These are phyloP conservation scores for Exophiala sp. DNA, from an alignment of 2,329 filamentous ascomycete genomes.

Conservation along the genomic window DNA sequence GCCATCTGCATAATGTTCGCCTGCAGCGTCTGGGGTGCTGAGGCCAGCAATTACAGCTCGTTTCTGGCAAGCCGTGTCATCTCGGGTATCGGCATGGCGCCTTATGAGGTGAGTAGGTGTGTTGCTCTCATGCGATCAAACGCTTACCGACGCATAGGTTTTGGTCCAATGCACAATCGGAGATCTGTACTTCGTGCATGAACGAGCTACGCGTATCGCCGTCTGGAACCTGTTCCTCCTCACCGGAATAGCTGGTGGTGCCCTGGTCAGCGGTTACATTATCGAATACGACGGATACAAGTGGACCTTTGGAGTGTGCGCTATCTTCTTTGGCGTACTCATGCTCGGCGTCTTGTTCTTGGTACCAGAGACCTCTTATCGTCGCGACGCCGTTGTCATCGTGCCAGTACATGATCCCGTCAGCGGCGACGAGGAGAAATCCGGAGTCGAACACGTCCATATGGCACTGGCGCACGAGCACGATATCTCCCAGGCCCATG, in stretches of 20 bases:
- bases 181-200: conserved; percentile 39
- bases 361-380: conserved; percentile 37
- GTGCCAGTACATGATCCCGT: conserved; percentile 22
- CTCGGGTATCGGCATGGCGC: conserved; percentile 41
- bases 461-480: conserved; percentile 21
- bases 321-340: conserved; percentile 33
- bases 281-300: conserved; percentile 27
- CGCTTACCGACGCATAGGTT: conserved; percentile 6
- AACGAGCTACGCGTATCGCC: conserved; percentile 32
- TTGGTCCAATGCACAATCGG: conserved; percentile 48
- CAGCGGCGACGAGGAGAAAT: conserved; percentile 22
- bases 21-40: conserved; percentile 37
- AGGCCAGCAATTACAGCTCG: conserved; percentile 33
- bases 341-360: conserved; percentile 33
- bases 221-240: conserved; percentile 41
- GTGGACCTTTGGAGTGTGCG: conserved; percentile 21
- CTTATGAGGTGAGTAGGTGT: conserved; percentile 34
- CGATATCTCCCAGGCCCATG: conserved; percentile 14
- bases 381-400: conserved; percentile 33
- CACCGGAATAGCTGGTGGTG: conserved; percentile 35
- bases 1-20: conserved; percentile 35
- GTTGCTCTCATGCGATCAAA: not conserved
- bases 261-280: conserved; percentile 41
- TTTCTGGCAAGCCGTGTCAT: conserved; percentile 41
- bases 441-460: conserved; percentile 12